Base-by-base conservation (phyloP, 2,329 filamentous ascomycete species). In the Botrytis cinerea region DNA sequence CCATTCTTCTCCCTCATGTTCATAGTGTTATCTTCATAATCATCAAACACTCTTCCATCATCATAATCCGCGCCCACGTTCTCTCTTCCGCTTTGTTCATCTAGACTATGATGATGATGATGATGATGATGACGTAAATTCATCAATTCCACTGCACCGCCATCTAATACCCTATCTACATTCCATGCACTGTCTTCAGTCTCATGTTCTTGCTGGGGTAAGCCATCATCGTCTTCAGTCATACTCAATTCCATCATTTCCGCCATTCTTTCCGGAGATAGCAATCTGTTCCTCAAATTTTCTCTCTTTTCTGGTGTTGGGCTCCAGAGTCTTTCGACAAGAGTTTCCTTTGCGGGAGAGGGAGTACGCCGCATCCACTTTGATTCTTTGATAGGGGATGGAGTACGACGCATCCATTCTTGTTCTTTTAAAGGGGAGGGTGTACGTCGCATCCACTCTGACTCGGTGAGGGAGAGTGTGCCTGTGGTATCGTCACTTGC, bases 281-380 rank as follows among this genome's bases (percentile, higher is more conserved):
- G 14, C 46, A 43, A 69, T 64, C 48, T 70, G 22, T 57, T 6
- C 35, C 40, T 62, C 35, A n/a, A 14, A 10, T 18, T 62, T 25
- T 70, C 72, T 51, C 45, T 69, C 22, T 48, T 51, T 32, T 69
- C 63, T 8, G 51, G 32, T 10, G 57, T 43, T 20, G 74, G 73
- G 45, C 71, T 76, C 64, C 73, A 72, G 1, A 74, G 20, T 48
- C 48, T 68, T 46, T 57, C 67, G 18, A 72, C 38, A 16, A 68
- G 40, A 61, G 35, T 59, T 18, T 67, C 25, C 12, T 54, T 4
- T 76, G 75, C 43, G 4, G 76, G 76, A 28, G 76, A 77, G 7
- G 76, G 78, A 4, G 78, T 76, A 43, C 74, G 73, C 38, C 74
- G 75, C 78, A 79, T 78, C 78, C 78, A 79, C 48, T 79, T 76